phyloP scores from a whole-genome alignment of 371 early-diverging fungal species.

The Mortierella sp. region DNA sequence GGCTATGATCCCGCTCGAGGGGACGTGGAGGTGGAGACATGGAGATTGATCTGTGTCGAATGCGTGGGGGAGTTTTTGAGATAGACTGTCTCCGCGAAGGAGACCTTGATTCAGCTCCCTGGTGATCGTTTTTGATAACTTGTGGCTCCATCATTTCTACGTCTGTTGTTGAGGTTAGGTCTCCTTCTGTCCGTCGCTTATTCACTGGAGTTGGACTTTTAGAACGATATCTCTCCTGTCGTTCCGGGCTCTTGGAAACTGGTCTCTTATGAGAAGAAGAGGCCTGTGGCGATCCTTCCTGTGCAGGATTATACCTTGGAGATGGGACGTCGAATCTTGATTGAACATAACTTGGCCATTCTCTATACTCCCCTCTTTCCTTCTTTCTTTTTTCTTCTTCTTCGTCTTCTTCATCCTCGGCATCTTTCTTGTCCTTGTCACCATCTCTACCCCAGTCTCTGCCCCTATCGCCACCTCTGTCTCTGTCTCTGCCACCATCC shows the following conservation, averaged over 20 bases:
- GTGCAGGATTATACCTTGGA: constrained; percentile 24
- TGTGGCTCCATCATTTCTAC: no score
- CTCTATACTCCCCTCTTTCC: constrained; percentile 1
- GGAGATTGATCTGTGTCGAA: no score
- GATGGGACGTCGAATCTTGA: background rate
- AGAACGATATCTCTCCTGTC: background rate
- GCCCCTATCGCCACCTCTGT: constrained; percentile 23
- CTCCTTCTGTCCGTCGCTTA: no score
- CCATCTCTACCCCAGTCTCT: constrained; percentile 20
- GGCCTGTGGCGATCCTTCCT: constrained; percentile 9
- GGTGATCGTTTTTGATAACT: no score
- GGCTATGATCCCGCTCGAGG: no score
- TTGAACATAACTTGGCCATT: constrained; percentile 2
- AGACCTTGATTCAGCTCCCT: no score
- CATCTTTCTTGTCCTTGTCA: constrained; percentile 5
- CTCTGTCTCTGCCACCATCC: background rate
- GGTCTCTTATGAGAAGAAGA: background rate
- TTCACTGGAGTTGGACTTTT: no score
- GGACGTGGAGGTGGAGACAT: no score
- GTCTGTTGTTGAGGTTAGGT: no score
- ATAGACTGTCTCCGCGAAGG: no score
- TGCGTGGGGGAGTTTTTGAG: no score
- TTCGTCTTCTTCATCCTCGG: constrained; percentile 10
- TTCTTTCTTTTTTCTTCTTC: constrained; percentile 13
- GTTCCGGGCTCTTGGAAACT: background rate